Base-by-base conservation (phyloP, 73 alveolate species). In the Paramecium sexaurelia region DNA sequence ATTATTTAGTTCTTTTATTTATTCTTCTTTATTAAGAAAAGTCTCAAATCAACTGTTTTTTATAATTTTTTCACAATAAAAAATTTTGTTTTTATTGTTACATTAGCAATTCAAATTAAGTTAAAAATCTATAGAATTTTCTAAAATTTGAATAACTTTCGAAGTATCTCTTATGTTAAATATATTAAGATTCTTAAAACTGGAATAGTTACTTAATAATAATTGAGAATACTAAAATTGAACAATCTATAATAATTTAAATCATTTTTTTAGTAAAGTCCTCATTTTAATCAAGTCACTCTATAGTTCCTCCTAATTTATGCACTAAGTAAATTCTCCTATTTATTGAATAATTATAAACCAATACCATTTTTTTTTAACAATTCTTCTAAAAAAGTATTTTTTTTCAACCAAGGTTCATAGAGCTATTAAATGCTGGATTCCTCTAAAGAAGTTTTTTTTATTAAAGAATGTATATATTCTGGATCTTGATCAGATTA, bases 321-420 rank as follows among this genome's bases (percentile, higher is more conserved):
- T 78, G 29, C 90, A 78, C 36, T 78, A 43, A 24, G 68, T 41
- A 61, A 78, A 78, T 15, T 78, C 90, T 11, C 90, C 87, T 73
- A 73, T 5, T 73, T 36, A 33, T 22, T 15, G 35, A 11, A 39
- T 19, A 32, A 73, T 27, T 11, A 27, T 10, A 51, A 51, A 73
- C 87, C 90, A 78, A 51, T 17, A 73, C 87, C 90, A 78, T 78
- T 39, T 45, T 78, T 78, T 43, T 78, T 78, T 22, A 78, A 13
- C 36, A 78, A 43, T 43, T 78, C 90, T 41, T 78, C 90, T 17
- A 78, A 43, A 27, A 78, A 78, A 19, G 90, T 78, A 78, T 78
- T 78, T 78, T 78, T 78, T 43, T 78, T 41, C 36, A 78, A 19
- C 55, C 68, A 24, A 37, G 73, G 90, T 20, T 71, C 86, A 35